Evolutionary conservation across 2,329 filamentous ascomycete species (phyloP).

Genomic region (Diaporthe citrichinensis): DNA sequence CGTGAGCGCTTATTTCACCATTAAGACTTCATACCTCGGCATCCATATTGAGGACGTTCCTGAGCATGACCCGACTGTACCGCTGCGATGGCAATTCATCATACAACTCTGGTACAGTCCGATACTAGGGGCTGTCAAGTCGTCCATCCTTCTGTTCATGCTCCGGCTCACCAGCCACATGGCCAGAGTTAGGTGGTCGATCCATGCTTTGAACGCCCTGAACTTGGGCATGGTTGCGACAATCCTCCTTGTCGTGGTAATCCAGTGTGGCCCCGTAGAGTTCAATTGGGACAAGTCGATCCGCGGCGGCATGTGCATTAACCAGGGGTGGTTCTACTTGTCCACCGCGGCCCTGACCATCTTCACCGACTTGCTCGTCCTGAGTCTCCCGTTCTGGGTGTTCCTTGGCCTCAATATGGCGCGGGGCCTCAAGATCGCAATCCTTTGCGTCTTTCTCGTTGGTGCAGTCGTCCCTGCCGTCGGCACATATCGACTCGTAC

Average conservation of each 20-base stretch:
- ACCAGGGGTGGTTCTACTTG: slow-evolving; percentile 47
- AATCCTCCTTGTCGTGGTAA: slow-evolving; percentile 52
- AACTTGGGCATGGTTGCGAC: slow-evolving; percentile 46
- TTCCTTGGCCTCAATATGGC: slow-evolving; percentile 51
- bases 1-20: slow-evolving; percentile 1
- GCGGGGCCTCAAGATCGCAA: slow-evolving; percentile 48
- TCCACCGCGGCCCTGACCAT: slow-evolving; percentile 59
- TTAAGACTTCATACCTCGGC: slow-evolving; percentile 7
- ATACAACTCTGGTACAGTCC: slow-evolving; percentile 54
- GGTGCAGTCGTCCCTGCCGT: slow-evolving; percentile 45
- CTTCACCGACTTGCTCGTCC: slow-evolving; percentile 58
- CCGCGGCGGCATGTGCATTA: slow-evolving; percentile 51
- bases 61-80: neutral
- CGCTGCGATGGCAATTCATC: slow-evolving; percentile 49
- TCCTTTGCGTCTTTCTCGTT: slow-evolving; percentile 51
- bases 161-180: slow-evolving; percentile 49
- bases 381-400: slow-evolving; percentile 57
- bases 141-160: slow-evolving; percentile 52
- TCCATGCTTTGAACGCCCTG: slow-evolving; percentile 50
- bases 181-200: slow-evolving; percentile 47
- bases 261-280: slow-evolving; percentile 57
- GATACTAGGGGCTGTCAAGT: slow-evolving; percentile 53
- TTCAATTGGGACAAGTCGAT: slow-evolving; percentile 59
- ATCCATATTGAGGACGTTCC: slow-evolving; percentile 3
- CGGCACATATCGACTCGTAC: slow-evolving; percentile 44